phyloP scores from a whole-genome alignment of 78 protist species.

The Isochrysis galbana region DNA sequence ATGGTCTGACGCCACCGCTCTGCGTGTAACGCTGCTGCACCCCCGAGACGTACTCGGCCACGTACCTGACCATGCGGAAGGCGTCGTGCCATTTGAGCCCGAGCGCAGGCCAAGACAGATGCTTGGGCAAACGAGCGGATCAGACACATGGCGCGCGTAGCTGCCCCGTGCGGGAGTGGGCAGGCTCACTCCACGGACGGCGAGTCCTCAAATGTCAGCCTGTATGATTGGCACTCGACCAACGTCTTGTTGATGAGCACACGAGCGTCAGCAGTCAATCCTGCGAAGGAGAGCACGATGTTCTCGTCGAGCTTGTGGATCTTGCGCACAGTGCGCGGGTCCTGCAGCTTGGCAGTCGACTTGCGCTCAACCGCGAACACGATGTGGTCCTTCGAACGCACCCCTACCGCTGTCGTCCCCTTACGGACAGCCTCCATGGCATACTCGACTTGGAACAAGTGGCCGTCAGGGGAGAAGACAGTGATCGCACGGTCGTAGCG shows the following conservation, averaged over 20 bases:
- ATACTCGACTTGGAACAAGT: conserved; percentile 90
- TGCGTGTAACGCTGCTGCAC: conserved; percentile 96
- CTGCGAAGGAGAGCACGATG: conserved; percentile 91
- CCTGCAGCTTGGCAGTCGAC: conserved; percentile 77
- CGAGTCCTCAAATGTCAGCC: conserved; percentile 92
- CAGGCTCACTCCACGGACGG: conserved; percentile 89
- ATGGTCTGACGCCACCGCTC: conserved; percentile 94
- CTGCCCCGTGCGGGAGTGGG: conserved; percentile 84
- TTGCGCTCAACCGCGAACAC: conserved; percentile 71
- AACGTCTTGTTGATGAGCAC: conserved; percentile 91
- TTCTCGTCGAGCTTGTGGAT: conserved; percentile 93
- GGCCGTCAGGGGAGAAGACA: conserved; percentile 99
- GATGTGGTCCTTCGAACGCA: conserved; percentile 86
- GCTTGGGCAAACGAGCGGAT: too few species aligned
- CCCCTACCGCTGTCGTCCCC: conserved; percentile 97
- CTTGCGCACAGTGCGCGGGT: conserved; percentile 96
- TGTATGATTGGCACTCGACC: conserved; percentile 93
- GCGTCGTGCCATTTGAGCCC: too few species aligned
- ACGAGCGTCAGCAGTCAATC: conserved; percentile 97
- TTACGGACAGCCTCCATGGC: conserved; percentile 99
- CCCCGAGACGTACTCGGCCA: conserved; percentile 44
- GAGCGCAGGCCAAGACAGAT: too few species aligned
- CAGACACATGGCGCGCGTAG: too few species aligned
- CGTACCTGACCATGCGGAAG: too few species aligned
- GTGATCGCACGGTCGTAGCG: conserved; percentile 91